These are phyloP conservation scores for Abrus precatorius DNA, from an alignment of 306 rosid species.

Conservation along the genomic window DNA sequence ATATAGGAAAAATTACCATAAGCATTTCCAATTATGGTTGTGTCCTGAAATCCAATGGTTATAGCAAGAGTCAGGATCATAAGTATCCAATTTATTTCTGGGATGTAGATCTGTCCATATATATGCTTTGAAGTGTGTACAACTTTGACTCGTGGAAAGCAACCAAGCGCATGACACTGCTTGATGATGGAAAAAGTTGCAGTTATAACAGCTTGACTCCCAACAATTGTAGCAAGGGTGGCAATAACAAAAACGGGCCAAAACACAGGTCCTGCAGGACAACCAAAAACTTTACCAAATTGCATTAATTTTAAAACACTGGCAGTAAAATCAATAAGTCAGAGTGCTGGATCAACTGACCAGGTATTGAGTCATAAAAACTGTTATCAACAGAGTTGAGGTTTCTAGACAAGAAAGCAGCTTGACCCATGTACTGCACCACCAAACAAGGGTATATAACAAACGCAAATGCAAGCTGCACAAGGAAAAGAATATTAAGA, in stretches of 20 bases:
- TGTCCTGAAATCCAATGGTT: constrained; percentile 87
- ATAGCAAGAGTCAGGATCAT: constrained; percentile 87
- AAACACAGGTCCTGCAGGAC: constrained; percentile 69
- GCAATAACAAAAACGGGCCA: constrained; percentile 88
- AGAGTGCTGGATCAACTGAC: constrained; percentile 58
- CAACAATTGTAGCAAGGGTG: constrained; percentile 89
- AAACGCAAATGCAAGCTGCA: constrained; percentile 86
- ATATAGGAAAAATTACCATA: constrained; percentile 63
- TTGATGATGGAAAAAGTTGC: constrained; percentile 90
- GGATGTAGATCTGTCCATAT: constrained; percentile 87
- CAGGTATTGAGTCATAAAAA: constrained; percentile 80
- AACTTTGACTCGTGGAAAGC: constrained; percentile 93
- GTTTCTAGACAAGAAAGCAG: constrained; percentile 83
- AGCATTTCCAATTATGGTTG: constrained; percentile 85
- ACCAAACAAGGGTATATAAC: constrained; percentile 88
- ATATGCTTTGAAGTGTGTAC: constrained; percentile 88
- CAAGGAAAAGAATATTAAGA: constrained; percentile 36
- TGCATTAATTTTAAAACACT: constrained; percentile 23
- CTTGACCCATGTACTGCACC: constrained; percentile 93
- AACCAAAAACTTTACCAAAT: constrained; percentile 45
- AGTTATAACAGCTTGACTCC: constrained; percentile 91
- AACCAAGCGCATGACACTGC: constrained; percentile 92
- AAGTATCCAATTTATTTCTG: constrained; percentile 93
- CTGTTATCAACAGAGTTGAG: constrained; percentile 50
- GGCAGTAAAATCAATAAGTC: constrained; percentile 23